Conservation (phyloP, 2,329 filamentous ascomycete genomes). For the Elsinoe perseae region DNA sequence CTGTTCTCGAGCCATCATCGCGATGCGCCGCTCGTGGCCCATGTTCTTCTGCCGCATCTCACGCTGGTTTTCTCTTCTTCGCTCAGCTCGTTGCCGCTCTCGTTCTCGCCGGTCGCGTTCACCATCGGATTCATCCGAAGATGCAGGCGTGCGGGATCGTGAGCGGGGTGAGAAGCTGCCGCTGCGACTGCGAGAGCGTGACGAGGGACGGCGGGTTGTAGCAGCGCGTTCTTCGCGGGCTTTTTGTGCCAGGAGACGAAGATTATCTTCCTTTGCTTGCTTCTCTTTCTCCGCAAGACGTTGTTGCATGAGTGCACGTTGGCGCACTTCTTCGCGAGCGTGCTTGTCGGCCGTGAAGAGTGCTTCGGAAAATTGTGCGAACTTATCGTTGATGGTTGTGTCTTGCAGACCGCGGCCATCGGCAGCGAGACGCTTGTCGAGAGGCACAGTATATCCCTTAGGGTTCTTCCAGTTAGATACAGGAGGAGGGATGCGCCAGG, state of each 20-base stretch:
- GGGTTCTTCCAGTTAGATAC: constrained; percentile 99
- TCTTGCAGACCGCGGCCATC: constrained; percentile 89
- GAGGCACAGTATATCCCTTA: constrained; percentile 90
- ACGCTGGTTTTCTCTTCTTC: constrained; percentile 72
- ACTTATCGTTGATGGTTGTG: constrained; percentile 95
- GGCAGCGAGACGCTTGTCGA: constrained; percentile 91
- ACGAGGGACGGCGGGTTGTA: constrained; percentile 24
- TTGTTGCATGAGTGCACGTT: constrained; percentile 91
- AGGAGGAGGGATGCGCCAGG: constrained; percentile 84
- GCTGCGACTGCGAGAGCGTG: constrained; percentile 22
- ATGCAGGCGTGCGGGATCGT: constrained; percentile 31
- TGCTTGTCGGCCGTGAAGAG: constrained; percentile 91
- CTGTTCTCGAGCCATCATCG: constrained; percentile 90
- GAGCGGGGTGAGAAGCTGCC: constrained; percentile 19
- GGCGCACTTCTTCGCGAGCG: constrained; percentile 88
- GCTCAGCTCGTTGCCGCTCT: constrained; percentile 68
- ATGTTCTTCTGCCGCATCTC: constrained; percentile 90
- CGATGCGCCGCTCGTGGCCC: constrained; percentile 84
- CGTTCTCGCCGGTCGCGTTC: constrained; percentile 51
- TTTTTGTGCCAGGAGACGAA: constrained; percentile 81
- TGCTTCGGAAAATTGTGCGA: constrained; percentile 90
- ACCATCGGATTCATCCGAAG: constrained; percentile 49
- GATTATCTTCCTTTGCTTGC: constrained; percentile 81
- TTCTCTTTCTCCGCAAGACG: constrained; percentile 95
- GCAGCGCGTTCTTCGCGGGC: constrained; percentile 65